Base-by-base conservation (phyloP, 1,284 basidiomycete species). In the Amylostereum areolatum region DNA sequence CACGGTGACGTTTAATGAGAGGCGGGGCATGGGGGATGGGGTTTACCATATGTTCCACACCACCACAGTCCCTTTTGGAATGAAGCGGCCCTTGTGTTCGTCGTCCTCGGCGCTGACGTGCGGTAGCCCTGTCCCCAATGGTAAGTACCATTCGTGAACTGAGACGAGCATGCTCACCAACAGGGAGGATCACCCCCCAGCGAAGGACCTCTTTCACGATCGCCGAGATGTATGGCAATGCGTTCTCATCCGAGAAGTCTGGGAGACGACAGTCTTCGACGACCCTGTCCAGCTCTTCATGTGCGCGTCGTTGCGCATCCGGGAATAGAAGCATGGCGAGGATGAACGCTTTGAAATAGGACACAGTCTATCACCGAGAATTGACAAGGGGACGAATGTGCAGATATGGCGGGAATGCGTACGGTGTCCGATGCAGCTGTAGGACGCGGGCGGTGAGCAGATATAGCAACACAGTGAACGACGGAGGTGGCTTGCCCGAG, bases 301-400 rank as follows among this genome's bases (percentile, higher is more conserved):
- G 55, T 1, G 54, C 54, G 18, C 43, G 46, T 12, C 27, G 34
- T 39, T 53, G 55, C 18, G 49, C 45, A 2, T 53, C 54, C 25
- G 55, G 55, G 35, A 56, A 45, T 9, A 53, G 43, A 11, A 53
- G 52, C 55, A 57, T 57, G 4, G 55, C 51, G 7, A 57, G 49
- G 47, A 57, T 47, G 48, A 57, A 57, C 0, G 41, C 47, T 28
- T 12, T 25, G 7, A 43, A 5, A 28, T 24, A 43, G 5, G 41
- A 43, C 8, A 43, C 41, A 8, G 41, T 43, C 37, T 39, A 39
- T 39, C 18, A 1, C 18, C 18, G 18, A 18, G 18, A 18, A 18
- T 18, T 18, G 18, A 18, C 18, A 18, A 18, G 18, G 18, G 18
- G 18, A 18, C 18, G 18, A 18, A 18, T 18, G 18, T 18, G 18